These are phyloP conservation scores for Euphorbia schlechtendalii DNA, from an alignment of 441 rosid species.

Conservation along the genomic window DNA sequence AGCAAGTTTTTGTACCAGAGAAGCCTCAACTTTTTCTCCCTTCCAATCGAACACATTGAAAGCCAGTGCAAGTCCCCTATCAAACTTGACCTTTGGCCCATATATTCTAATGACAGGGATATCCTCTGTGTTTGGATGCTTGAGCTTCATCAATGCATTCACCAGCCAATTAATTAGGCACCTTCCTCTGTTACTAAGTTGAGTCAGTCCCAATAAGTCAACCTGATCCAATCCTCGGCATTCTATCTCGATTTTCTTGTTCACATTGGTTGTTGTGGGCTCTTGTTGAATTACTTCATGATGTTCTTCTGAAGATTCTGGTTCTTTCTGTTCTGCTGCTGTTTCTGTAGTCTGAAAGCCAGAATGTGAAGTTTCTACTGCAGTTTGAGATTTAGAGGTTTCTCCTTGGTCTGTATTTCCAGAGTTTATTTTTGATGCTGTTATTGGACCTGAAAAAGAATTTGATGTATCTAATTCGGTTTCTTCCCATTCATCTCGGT, in stretches of 20 bases:
- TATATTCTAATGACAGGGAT: conserved; percentile 56
- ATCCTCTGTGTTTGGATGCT: conserved; percentile 54
- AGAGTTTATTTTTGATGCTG: conserved; percentile 21
- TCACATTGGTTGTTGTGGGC: conserved; percentile 1
- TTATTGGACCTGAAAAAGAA: conserved; percentile 34
- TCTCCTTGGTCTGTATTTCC: too few species aligned
- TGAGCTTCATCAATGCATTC: conserved; percentile 65
- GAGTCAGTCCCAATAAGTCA: conserved; percentile 54
- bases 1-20: conserved; percentile 85
- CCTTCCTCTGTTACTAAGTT: conserved; percentile 59
- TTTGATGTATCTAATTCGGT: conserved; percentile 29
- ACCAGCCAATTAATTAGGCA: conserved; percentile 88
- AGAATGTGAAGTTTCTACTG: conserved; percentile 17
- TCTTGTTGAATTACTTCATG: conserved; percentile 14
- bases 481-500: conserved; percentile 25
- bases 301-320: conserved; percentile 18
- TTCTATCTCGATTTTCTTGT: too few species aligned
- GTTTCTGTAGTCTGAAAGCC: conserved; percentile 15
- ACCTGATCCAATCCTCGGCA: conserved; percentile 72
- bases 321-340: background rate
- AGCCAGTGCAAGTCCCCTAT: conserved; percentile 81
- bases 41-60: conserved; percentile 83
- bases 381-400: conserved; percentile 21
- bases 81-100: conserved; percentile 76
- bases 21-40: conserved; percentile 68